Conservation (phyloP, 345 rosid species). For the Citrus mangshanensis region DNA sequence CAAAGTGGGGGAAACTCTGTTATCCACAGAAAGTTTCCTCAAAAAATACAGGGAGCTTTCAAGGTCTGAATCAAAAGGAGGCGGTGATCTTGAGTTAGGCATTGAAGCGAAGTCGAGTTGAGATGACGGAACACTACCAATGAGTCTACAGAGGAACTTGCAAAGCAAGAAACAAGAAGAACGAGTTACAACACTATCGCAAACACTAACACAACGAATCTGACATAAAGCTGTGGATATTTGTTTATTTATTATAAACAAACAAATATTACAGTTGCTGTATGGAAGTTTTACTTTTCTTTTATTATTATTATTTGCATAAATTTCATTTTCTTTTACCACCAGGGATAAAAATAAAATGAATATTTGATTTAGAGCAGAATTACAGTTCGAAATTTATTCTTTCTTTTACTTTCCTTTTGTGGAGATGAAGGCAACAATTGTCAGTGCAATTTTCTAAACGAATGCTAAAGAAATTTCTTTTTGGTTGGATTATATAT, state of each 20-base stretch:
- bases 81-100: background rate
- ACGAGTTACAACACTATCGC: background rate
- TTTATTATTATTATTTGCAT: background rate
- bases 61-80: background rate
- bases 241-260: background rate
- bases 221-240: background rate
- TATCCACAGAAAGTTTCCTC: background rate
- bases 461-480: no score
- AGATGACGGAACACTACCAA: background rate
- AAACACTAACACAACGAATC: background rate
- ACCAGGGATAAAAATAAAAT: background rate
- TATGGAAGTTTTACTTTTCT: background rate
- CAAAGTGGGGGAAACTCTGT: background rate
- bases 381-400: background rate
- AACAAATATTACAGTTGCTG: background rate
- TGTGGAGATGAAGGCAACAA: background rate
- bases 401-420: background rate
- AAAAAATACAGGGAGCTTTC: background rate
- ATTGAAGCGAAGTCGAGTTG: background rate
- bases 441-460: background rate
- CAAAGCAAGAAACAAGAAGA: background rate
- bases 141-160: background rate
- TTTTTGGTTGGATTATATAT: no score
- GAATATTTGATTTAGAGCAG: background rate
- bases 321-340: background rate